Base-by-base conservation (phyloP, 2,329 filamentous ascomycete species). In the Penicillium verrucosum region DNA sequence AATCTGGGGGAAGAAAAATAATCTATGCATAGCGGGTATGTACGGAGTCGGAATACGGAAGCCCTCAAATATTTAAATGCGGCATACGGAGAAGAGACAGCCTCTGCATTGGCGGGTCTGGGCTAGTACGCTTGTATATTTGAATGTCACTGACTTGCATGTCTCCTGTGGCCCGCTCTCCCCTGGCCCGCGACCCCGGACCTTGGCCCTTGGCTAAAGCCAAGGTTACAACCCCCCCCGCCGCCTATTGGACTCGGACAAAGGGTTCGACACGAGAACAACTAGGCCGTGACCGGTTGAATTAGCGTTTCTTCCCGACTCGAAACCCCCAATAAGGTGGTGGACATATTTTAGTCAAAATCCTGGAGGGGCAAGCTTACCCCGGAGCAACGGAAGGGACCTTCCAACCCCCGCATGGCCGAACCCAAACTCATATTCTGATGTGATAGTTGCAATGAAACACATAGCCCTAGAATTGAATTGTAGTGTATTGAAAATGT, bases 311-410 rank as follows among this genome's bases (percentile, higher is more conserved):
- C 29, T 44, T 44, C 16, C 40, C 49, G 38, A 45, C 29, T 21
- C 21, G 4, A 27, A 34, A 25, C 9, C 18, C 34, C 48, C 53
- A 56, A 51, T 56, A 14, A 41, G 36, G 23, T 51, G 40, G 16
- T 40, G 12, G 18, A 5, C 12, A 27, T 21, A 52, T 41, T 29
- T 46, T 46, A 55, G 52, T 38, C 45, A 50, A 54, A 12, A 41
- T 48, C 40, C 14, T 46, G 42, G 54, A 53, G 51, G 51, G 51
- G 51, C 38, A 62, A 62, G 56, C 54, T 71, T 68, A 66, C 49
- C 64, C 70, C 70, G 70, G 70, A 66, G 69, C 64, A 72, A 71
- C 69, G 70, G 70, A 72, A 72, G 62, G 53, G 54, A 50, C 56
- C 40, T 56, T 59, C 54, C 60, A 62, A 58, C 62, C 69, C 69